These are phyloP conservation scores for Ustilaginoidea virens DNA, from an alignment of 2,329 filamentous ascomycete species.

Conservation along the genomic window DNA sequence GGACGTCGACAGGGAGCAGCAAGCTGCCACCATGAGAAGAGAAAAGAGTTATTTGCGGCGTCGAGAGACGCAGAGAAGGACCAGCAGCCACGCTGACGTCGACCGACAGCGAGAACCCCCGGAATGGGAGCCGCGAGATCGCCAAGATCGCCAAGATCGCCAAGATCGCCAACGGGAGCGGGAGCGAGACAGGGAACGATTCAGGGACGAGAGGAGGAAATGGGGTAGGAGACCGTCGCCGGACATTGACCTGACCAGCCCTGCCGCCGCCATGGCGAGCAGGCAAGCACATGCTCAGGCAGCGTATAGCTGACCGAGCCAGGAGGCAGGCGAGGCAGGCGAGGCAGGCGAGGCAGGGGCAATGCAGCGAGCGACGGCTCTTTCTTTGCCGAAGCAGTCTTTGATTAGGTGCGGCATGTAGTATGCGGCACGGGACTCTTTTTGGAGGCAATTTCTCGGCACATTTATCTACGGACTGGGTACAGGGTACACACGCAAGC, in stretches of 20 bases:
- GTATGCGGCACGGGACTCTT: no score
- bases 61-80: constrained; percentile 26
- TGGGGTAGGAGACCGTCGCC: constrained; percentile 18
- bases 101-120: constrained; percentile 24
- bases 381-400: no score
- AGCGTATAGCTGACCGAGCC: constrained; percentile 12
- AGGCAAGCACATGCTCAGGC: constrained; percentile 17
- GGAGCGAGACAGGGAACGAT: constrained; percentile 13
- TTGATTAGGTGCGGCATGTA: no score
- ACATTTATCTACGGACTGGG: no score
- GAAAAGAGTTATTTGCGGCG: constrained; percentile 21
- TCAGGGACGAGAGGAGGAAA: constrained; percentile 19
- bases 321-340: no score
- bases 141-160: no score
- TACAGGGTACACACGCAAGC: no score
- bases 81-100: constrained; percentile 34
- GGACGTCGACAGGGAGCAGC: constrained; percentile 18
- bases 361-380: no score
- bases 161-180: constrained; percentile 2
- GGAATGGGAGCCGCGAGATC: constrained; percentile 16
- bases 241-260: constrained; percentile 16
- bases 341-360: no score
- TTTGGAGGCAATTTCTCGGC: no score
- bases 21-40: constrained; percentile 13
- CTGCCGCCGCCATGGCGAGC: constrained; percentile 18